Evolutionary conservation across 2,329 filamentous ascomycete species (phyloP), one percentile per base, ranked within the genome.

Genomic region (Geosmithia putterillii): DNA sequence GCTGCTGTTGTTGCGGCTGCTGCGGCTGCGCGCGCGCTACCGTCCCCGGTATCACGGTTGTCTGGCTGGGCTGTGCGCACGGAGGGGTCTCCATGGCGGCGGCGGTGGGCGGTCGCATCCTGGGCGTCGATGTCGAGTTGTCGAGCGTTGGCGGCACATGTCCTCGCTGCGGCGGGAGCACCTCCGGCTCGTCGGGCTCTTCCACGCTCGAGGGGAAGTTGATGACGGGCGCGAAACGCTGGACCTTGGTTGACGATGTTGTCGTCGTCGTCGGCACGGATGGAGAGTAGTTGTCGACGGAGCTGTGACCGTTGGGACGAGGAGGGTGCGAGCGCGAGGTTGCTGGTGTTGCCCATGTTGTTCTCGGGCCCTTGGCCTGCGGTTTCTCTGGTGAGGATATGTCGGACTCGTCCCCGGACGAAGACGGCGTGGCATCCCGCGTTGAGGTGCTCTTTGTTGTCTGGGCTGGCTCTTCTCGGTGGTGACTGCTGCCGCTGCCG

Each of bases 161-260:
- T 7, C 54, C 57, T 34, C 54, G 54, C 2, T 61, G 61, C 4
- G 63, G 47, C 2, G 62, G 62, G 5, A 64, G 54, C 40, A 57
- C 54, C 40, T 66, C 64, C n/a, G 64, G 45, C 8, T 63, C 60
- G 14, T 64, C 60, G 10, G 28, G 28, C 19, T 64, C 62, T 8
- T 54, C 46, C 20, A 47, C 48, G 48, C 47, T 53, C 42, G 17
- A 52, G 43, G 38, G 47, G 45, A 36, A 51, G 44, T 47, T 44
- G 32, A 45, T 32, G 28, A 32, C 28, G 28, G 28, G 28, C 10
- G 28, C 28, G 28, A 32, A 14, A 12, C 28, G 5, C 28, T 32
- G 28, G 28, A 14, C 10, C 28, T 32, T 32, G 5, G 28, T 32
- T 32, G 5, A 12, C 28, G 28, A 32, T 32, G 28, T 32, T 14